Percentiles rank a stretch among this genome's conserved stretches.
These are phyloP conservation scores for Inonotus hispidus DNA, from an alignment of 1,284 basidiomycete species.

Conservation along the genomic window DNA sequence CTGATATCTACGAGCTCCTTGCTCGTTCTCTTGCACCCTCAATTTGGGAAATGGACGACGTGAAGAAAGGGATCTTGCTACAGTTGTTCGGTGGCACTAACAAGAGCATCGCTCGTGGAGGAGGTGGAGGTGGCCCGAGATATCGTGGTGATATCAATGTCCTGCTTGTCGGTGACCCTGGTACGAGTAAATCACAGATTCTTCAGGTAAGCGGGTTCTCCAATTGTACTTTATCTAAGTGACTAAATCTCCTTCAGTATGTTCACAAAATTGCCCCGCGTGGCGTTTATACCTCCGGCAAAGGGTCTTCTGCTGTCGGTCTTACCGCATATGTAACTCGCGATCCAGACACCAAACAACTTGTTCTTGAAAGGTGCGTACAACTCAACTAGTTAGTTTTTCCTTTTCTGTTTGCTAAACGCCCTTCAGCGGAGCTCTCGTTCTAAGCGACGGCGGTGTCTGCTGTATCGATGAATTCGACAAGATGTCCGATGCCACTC, in stretches of 20 bases:
- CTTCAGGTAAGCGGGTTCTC: conserved; percentile 55
- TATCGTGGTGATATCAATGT: conserved; percentile 99
- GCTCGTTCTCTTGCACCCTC: conserved; percentile 86
- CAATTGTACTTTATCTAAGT: neutral
- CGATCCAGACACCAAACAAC: conserved; percentile 96
- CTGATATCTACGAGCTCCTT: conserved; percentile 87
- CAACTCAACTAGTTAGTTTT: neutral
- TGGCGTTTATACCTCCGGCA: conserved; percentile 95
- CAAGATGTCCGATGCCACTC: conserved; percentile 97
- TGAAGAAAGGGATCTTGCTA: conserved; percentile 95
- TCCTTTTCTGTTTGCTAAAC: neutral
- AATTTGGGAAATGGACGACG: conserved; percentile 98
- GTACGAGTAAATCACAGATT: conserved; percentile 96
- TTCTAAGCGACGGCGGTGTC: conserved; percentile 94
- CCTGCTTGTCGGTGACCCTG: conserved; percentile 94
- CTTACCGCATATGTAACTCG: conserved; percentile 97
- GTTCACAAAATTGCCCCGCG: conserved; percentile 98
- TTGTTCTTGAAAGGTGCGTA: conserved; percentile 86
- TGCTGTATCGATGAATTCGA: conserved; percentile 99
- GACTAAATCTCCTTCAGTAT: conserved; percentile 51
- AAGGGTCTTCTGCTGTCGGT: conserved; percentile 97
- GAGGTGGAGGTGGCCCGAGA: conserved; percentile 91
- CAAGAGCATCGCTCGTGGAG: conserved; percentile 89
- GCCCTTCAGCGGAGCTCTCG: conserved; percentile 78
- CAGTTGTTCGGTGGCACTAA: conserved; percentile 98